Evolutionary conservation across 177 flowering plant genomes (phyloP), one percentile per base, ranked within the genome.

Genomic region (Vitis hybrid): DNA sequence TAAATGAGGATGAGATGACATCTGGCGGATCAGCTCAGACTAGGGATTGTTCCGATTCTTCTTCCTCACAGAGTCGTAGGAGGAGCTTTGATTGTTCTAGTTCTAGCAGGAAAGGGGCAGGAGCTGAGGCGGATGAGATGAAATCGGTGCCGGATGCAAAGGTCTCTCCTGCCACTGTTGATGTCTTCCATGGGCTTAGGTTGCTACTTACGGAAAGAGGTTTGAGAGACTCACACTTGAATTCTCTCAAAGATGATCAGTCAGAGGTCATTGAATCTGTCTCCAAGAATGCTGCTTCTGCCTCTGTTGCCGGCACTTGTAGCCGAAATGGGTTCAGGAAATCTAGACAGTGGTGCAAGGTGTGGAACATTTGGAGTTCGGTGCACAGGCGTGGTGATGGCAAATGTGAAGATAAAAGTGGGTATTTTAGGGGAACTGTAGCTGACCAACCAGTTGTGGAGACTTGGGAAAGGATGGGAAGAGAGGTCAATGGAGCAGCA

Each of bases 1-100:
- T 11, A 9, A 62, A 56, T 6, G 75, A 71, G n/a, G 80, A 58
- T 54, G 77, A 63, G 60, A 66, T 14, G 48, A 64, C 69, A 51
- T 80, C 84, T 2, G 88, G 88, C 52, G 86, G 87, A 2, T 74
- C 84, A 6, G 80, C 61, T 65, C 82, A 81, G 60, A 85, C 85
- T 1, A 72, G 72, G 51, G 76, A 78, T 67, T 77, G 74, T 51
- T 72, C 73, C n/a, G 85, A 83, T 56, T 69, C 81, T 1, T 54
- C 73, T 8, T 56, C 60, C 40, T 52, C 60, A 3, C 71, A 66
- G 51, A 66, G 79, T 76, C 52, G 75, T 15, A 77, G 83, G 63
- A 79, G 74, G 68, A 86, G 79, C 57, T 75, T 87, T 65, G 89
- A 87, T 74, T 70, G 70, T 1, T 82, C 81, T 0, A 74, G 70